Percentiles rank a stretch among this genome's conserved stretches.
Conservation (phyloP, 2,329 filamentous ascomycete species). For the Leptographium wingfieldii region DNA sequence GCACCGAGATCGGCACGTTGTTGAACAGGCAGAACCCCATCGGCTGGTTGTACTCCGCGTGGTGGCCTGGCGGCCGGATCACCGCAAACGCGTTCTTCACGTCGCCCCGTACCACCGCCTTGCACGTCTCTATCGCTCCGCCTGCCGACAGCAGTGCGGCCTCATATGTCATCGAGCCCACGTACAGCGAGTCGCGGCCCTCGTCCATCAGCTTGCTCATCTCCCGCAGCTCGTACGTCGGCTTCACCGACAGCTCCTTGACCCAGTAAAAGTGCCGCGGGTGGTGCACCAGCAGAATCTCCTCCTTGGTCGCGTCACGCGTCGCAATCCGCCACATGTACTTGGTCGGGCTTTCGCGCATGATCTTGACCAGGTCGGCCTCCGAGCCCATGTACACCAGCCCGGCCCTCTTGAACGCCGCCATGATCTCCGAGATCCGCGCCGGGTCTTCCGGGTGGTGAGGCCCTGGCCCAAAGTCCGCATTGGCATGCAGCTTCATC, state of each 20-base stretch:
- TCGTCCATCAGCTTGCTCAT: slow-evolving; percentile 50
- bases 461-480: slow-evolving; percentile 57
- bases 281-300: slow-evolving; percentile 71
- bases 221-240: slow-evolving; percentile 52
- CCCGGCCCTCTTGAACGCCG: slow-evolving; percentile 70
- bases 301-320: slow-evolving; percentile 62
- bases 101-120: slow-evolving; percentile 68
- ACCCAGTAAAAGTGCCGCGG: slow-evolving; percentile 72
- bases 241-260: slow-evolving; percentile 37
- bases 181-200: slow-evolving; percentile 66
- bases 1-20: slow-evolving; percentile 89
- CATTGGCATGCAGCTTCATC: slow-evolving; percentile 92
- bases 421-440: slow-evolving; percentile 86
- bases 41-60: slow-evolving; percentile 73
- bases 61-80: slow-evolving; percentile 88
- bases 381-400: slow-evolving; percentile 56
- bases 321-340: slow-evolving; percentile 69
- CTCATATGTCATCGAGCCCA: slow-evolving; percentile 68
- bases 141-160: slow-evolving; percentile 78
- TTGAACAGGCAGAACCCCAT: slow-evolving; percentile 98
- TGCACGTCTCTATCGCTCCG: slow-evolving; percentile 89
- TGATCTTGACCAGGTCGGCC: slow-evolving; percentile 36
- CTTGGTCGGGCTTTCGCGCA: slow-evolving; percentile 40
- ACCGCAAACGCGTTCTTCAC: slow-evolving; percentile 95
- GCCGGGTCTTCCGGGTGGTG: slow-evolving; percentile 91